phyloP scores from a whole-genome alignment of 2,329 filamentous ascomycete species.

The Thermomyces lanuginosus region DNA sequence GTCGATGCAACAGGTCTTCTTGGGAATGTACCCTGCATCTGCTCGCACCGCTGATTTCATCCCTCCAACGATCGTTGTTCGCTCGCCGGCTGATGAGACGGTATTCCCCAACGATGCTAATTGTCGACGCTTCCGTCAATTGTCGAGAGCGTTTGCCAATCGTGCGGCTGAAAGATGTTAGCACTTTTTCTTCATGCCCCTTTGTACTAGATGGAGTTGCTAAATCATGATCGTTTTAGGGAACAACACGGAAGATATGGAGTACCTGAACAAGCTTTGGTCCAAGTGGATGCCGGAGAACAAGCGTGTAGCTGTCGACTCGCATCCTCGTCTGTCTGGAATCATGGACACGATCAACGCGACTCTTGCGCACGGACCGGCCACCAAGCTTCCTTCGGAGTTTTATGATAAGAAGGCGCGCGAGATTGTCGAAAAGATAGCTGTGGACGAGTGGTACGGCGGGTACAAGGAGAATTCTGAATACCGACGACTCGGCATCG shows the following conservation, averaged over 20 bases:
- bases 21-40: constrained; percentile 52
- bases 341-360: constrained; percentile 92
- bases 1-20: constrained; percentile 59
- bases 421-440: constrained; percentile 53
- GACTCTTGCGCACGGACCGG: constrained; percentile 66
- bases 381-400: constrained; percentile 60
- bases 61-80: constrained; percentile 48
- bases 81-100: constrained; percentile 54
- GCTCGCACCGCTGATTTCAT: constrained; percentile 38
- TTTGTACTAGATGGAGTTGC: not conserved
- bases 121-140: constrained; percentile 54
- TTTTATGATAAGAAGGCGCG: constrained; percentile 69
- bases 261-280: constrained; percentile 59
- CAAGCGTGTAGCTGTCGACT: constrained; percentile 62
- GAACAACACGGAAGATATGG: constrained; percentile 67
- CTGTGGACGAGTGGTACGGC: constrained; percentile 80
- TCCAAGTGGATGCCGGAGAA: constrained; percentile 72
- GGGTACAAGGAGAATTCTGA: constrained; percentile 73
- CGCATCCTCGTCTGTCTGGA: constrained; percentile 66
- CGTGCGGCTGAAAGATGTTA: constrained; percentile 51
- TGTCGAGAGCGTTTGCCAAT: constrained; percentile 55
- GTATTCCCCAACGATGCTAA: constrained; percentile 62
- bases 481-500: constrained; percentile 80
- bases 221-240: constrained; percentile 12
- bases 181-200: not conserved